These are phyloP conservation scores for Rubia balearica DNA, from an alignment of 305 asterid species.

Conservation along the genomic window DNA sequence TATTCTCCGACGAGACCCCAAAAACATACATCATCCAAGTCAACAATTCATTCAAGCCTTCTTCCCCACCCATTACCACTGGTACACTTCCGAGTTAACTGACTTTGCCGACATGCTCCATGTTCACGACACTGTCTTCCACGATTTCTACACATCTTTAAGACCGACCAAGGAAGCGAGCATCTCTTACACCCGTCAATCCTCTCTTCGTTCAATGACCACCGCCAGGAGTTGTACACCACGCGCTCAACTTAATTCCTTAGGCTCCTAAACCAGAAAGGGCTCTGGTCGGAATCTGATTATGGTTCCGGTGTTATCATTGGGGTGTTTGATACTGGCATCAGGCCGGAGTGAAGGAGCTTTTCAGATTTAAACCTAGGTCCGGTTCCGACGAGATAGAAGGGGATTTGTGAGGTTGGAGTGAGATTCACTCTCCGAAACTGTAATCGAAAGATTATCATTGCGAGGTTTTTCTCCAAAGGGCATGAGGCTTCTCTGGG, in stretches of 20 bases:
- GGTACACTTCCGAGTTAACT: conserved; percentile 80
- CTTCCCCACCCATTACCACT: conserved; percentile 78
- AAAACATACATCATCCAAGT: conserved; percentile 74
- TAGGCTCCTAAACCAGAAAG: conserved; percentile 76
- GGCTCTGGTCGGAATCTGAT: conserved; percentile 86
- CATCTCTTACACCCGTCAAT: conserved; percentile 56
- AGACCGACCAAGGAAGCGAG: conserved; percentile 52
- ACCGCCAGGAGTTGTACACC: conserved; percentile 73
- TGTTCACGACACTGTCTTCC: conserved; percentile 75
- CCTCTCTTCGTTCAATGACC: conserved; percentile 72
- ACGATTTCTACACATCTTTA: conserved; percentile 77
- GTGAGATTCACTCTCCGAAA: conserved; percentile 34
- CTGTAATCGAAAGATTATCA: conserved; percentile 69
- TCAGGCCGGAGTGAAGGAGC: conserved; percentile 93
- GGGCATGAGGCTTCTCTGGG: conserved; percentile 73
- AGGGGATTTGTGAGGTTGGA: conserved; percentile 58
- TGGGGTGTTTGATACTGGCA: conserved; percentile 79
- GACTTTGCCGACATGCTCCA: conserved; percentile 64
- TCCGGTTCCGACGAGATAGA: conserved; percentile 74
- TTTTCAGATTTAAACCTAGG: conserved; percentile 82
- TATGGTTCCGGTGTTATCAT: conserved; percentile 82
- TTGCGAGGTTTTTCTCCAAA: conserved; percentile 73
- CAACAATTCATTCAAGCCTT: conserved; percentile 64
- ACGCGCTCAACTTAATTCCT: conserved; percentile 92
- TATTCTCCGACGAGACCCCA: conserved; percentile 31